Percentiles rank a stretch among this genome's conserved stretches.
These are phyloP conservation scores for Calamus simplicifolius DNA, from an alignment of 176 grass and related monocot genomes.

Conservation along the genomic window DNA sequence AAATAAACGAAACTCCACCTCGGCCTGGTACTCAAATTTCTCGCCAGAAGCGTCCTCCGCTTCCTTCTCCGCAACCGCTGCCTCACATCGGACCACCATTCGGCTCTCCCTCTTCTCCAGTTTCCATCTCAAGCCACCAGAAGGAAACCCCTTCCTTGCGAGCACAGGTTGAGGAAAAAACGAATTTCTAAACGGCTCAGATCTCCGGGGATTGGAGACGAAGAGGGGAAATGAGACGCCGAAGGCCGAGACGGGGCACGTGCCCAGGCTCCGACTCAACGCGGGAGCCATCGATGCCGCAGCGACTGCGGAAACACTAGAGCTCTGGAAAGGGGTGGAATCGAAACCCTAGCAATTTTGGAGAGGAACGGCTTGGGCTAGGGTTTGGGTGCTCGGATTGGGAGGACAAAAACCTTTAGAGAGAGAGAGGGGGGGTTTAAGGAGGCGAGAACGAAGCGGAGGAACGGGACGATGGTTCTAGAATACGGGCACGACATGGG, in stretches of 20 bases:
- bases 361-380: too few relatives aligned
- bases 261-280: constrained; percentile 50
- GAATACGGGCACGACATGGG: too few relatives aligned
- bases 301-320: too few relatives aligned
- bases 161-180: constrained; percentile 12
- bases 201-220: not conserved
- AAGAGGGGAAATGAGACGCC: constrained; percentile 19
- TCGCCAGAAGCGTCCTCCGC: constrained; percentile 52
- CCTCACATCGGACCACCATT: constrained; percentile 47
- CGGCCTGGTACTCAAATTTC: constrained; percentile 93
- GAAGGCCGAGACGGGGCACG: constrained; percentile 45
- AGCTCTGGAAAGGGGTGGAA: too few relatives aligned
- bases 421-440: too few relatives aligned
- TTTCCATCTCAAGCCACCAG: constrained; percentile 34
- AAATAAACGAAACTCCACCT: constrained; percentile 29
- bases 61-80: constrained; percentile 68
- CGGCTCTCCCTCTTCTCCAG: constrained; percentile 16
- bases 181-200: constrained; percentile 3
- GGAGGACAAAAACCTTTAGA: too few relatives aligned
- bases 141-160: constrained; percentile 18
- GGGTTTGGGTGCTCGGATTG: too few relatives aligned
- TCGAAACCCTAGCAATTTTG: too few relatives aligned
- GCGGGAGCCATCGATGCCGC: constrained; percentile 34
- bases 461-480: too few relatives aligned
- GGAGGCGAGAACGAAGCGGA: too few relatives aligned